Evolutionary conservation across 176 grass and related monocot genomes (phyloP), one percentile per base, ranked within the genome.

Genomic region (Lolium multiflorum): DNA sequence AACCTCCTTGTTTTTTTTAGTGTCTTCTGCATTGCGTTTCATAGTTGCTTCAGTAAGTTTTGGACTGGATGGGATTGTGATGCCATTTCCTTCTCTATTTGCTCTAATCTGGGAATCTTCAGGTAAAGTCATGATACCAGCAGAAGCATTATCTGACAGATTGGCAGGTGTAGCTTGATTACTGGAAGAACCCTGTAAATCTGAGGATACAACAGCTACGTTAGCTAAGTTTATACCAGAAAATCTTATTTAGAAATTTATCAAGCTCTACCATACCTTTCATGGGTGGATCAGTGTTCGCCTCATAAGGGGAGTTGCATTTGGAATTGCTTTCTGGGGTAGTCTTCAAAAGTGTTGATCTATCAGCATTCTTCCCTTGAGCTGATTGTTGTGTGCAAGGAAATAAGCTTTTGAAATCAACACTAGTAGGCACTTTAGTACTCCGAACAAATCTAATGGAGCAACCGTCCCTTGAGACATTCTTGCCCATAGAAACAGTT

Each of bases 401-500:
- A 92, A 75, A 74, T 11, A 60, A 70, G 77, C 67, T 84, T 88
- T 20, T 78, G 14, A 64, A 72, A 83, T 51, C 68, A 85, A 84
- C 57, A 59, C 24, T 76, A 85, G 60, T 67, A 7, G 81, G 81
- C 55, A 87, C 25, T 59, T 81, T 59, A 84, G 78, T 87, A 44
- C 81, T 90, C 31, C 62, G 87, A 58, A 94, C 38, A 88, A 94
- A 87, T 80, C 61, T 82, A 86, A 92, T 92, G 44, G 91, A 86
- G 62, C 88, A 92, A 73, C 64, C 80, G 75, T 84, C 81, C 74
- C 80, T 64, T 55, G 78, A 56, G 67, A 15, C 73, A 84, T 87
- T 73, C 71, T 76, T 86, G 21, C 76, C 58, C 25, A 52, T 25
- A n/a, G 76, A 71, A 73, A 87, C 24, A 77, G 20, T 60, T 87